These are phyloP conservation scores for Sutorius australiensis DNA, from an alignment of 768 basidiomycete genomes.

Conservation along the genomic window DNA sequence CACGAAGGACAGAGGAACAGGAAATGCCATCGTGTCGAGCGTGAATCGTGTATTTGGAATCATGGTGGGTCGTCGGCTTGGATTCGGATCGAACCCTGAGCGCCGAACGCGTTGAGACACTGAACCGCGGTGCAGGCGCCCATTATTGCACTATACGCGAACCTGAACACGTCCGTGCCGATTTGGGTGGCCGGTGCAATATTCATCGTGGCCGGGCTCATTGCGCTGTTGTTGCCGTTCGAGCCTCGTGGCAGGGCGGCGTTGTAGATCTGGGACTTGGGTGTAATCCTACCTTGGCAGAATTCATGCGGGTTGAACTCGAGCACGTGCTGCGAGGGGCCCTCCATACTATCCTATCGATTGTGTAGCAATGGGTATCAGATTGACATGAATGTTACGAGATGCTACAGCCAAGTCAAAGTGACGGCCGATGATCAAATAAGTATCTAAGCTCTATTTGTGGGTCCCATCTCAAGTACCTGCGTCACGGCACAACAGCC, in stretches of 20 bases:
- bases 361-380: too few species aligned
- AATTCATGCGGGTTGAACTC: not conserved
- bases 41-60: constrained; percentile 58
- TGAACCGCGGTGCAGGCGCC: constrained; percentile 34
- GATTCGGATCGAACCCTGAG: too few species aligned
- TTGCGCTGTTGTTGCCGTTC: constrained; percentile 51
- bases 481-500: not conserved
- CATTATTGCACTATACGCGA: constrained; percentile 39
- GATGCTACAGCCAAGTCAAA: not conserved
- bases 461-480: not conserved
- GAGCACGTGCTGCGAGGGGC: not conserved
- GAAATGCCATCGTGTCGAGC: constrained; percentile 49
- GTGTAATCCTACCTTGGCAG: not conserved
- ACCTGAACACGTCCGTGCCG: constrained; percentile 46
- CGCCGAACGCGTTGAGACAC: too few species aligned
- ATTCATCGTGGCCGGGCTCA: constrained; percentile 47
- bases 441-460: not conserved
- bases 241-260: constrained; percentile 56
- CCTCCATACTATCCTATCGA: too few species aligned
- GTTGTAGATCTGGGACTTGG: constrained; percentile 27
- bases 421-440: not conserved
- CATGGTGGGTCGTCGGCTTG: constrained; percentile 36
- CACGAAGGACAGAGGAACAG: constrained; percentile 51
- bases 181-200: constrained; percentile 53
- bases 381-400: not conserved